phyloP scores from a whole-genome alignment of 2,329 filamentous ascomycete genomes.

The Talaromyces sp. region DNA sequence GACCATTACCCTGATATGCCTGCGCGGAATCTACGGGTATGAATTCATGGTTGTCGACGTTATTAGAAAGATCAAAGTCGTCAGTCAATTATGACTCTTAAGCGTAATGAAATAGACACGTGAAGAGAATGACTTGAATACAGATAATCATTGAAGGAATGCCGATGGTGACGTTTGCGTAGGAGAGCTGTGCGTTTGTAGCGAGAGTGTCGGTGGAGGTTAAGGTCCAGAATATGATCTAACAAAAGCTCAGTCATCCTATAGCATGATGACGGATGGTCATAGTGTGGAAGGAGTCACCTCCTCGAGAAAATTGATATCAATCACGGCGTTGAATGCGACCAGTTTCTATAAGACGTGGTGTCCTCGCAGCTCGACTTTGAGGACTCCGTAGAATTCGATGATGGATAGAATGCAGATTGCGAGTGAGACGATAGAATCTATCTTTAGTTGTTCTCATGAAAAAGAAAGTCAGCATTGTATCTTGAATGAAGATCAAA shows the following conservation, averaged over 20 bases:
- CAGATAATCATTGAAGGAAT: slow-evolving; percentile 31
- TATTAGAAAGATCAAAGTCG: neutral
- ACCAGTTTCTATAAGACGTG: neutral
- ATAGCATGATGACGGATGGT: neutral
- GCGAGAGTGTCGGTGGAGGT: neutral
- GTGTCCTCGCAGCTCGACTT: neutral
- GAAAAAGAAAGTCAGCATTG: neutral
- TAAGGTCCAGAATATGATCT: neutral
- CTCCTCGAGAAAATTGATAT: neutral
- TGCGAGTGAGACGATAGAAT: neutral
- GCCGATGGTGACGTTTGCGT: slow-evolving; percentile 27
- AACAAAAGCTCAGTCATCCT: neutral
- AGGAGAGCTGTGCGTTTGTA: neutral
- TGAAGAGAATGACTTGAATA: slow-evolving; percentile 30
- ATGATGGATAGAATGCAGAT: neutral
- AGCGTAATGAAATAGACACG: slow-evolving; percentile 31
- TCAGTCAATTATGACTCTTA: slow-evolving; percentile 9
- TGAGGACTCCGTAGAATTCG: neutral
- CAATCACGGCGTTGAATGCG: neutral
- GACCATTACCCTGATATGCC: too few relatives aligned
- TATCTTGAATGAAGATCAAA: neutral
- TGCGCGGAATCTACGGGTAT: neutral
- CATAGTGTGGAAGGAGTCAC: neutral
- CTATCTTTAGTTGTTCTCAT: neutral
- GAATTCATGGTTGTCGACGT: neutral